Evolutionary conservation across 1,139 yeast genomes (phyloP).

Genomic region (Torulaspora pretoriensis): DNA sequence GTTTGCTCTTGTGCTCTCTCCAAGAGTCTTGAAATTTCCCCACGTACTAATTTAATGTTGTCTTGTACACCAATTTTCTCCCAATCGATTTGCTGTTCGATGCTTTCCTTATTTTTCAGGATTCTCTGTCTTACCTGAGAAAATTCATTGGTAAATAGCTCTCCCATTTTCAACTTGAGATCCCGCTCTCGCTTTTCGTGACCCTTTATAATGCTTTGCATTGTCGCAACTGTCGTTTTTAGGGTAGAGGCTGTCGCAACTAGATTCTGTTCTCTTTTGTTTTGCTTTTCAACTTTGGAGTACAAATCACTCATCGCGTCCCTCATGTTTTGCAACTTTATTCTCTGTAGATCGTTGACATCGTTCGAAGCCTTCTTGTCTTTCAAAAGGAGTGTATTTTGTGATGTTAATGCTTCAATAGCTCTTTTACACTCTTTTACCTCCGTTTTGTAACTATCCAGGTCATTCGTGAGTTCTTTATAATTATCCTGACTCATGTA

Average conservation of each 20-base stretch:
- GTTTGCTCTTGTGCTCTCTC: constrained; percentile 21
- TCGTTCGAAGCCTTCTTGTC: constrained; percentile 33
- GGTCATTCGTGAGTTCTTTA: constrained; percentile 45
- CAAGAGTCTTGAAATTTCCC: constrained; percentile 23
- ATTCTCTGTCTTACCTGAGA: constrained; percentile 22
- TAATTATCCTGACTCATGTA: constrained; percentile 58
- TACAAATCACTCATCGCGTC: constrained; percentile 35
- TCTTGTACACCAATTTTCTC: constrained; percentile 18
- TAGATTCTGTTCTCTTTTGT: constrained; percentile 36
- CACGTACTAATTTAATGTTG: constrained; percentile 22
- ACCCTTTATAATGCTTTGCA: constrained; percentile 33
- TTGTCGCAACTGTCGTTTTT: constrained; percentile 31
- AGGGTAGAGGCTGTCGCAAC: constrained; percentile 36
- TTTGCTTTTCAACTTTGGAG: constrained; percentile 37
- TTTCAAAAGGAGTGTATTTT: constrained; percentile 30
- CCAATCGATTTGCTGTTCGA: constrained; percentile 20
- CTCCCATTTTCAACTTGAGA: constrained; percentile 29
- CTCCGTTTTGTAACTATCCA: constrained; percentile 45
- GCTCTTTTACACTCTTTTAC: constrained; percentile 42
- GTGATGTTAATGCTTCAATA: constrained; percentile 37
- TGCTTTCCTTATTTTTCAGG: constrained; percentile 20
- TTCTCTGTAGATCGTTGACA: constrained; percentile 32
- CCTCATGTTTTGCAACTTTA: constrained; percentile 33
- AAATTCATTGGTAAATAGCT: constrained; percentile 29
- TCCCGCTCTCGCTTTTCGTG: constrained; percentile 35